These are phyloP conservation scores for Eragrostis tef DNA, from an alignment of 202 grass and related monocot species.

Conservation along the genomic window DNA sequence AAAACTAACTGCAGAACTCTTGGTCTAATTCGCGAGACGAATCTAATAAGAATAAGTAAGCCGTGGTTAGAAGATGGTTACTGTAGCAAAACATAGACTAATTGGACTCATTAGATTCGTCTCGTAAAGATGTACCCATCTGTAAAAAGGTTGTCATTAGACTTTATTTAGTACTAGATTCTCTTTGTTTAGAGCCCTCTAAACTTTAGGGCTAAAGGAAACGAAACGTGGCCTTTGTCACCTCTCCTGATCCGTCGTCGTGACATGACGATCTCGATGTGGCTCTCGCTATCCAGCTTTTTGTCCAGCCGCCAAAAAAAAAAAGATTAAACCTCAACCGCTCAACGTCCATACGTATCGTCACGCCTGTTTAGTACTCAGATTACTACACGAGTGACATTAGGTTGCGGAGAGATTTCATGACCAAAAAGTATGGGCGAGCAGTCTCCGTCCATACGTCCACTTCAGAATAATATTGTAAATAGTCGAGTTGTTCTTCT, in stretches of 20 bases:
- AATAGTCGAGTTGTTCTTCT: not conserved
- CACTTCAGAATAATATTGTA: not conserved
- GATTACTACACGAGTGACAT: not conserved
- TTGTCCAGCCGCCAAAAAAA: not conserved
- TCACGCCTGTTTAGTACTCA: not conserved
- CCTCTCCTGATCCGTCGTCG: not conserved
- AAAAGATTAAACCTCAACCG: not conserved
- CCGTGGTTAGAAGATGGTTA: too few species aligned
- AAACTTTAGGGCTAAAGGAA: too few species aligned
- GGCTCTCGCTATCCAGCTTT: not conserved
- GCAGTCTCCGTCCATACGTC: not conserved
- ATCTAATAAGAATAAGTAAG: too few species aligned
- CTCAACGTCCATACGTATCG: not conserved
- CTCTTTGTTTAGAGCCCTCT: too few species aligned
- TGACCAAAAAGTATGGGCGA: not conserved
- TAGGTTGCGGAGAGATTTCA: not conserved
- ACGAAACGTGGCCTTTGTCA: too few species aligned
- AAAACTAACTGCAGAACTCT: too few species aligned
- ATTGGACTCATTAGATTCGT: too few species aligned
- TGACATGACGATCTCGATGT: conserved; percentile 12
- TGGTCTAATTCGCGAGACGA: too few species aligned
- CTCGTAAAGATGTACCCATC: too few species aligned
- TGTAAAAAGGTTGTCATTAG: too few species aligned
- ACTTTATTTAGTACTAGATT: too few species aligned
- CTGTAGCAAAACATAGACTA: too few species aligned